These are phyloP conservation scores for Diaporthe velutina DNA, from an alignment of 2,329 filamentous ascomycete genomes.

Conservation along the genomic window DNA sequence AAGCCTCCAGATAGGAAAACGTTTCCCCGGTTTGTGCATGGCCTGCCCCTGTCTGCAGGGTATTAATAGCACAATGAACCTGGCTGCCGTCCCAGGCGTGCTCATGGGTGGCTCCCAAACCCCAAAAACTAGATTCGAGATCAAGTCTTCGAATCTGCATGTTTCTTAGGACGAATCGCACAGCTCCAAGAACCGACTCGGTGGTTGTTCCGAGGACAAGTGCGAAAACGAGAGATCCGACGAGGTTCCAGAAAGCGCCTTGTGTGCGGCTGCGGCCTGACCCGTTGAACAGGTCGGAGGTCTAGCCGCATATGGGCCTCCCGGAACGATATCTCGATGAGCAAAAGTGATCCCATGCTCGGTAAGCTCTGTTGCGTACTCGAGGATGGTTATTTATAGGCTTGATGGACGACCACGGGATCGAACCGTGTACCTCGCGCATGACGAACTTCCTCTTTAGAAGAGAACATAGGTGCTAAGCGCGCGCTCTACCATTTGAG, in stretches of 20 bases:
- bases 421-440: slow-evolving; percentile 36
- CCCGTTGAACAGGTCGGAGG: too few relatives aligned
- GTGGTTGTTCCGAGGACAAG: background rate
- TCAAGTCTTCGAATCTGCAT: slow-evolving; percentile 1
- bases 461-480: slow-evolving; percentile 21
- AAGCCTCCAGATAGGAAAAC: background rate
- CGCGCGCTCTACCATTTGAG: slow-evolving; percentile 36
- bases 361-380: background rate
- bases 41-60: slow-evolving; percentile 1
- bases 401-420: slow-evolving; percentile 28
- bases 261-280: too few relatives aligned
- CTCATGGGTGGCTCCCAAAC: background rate
- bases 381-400: background rate
- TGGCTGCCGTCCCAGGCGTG: too few relatives aligned
- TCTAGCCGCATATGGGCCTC: background rate
- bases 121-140: background rate
- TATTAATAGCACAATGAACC: slow-evolving; percentile 8
- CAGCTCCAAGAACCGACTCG: background rate
- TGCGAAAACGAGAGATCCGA: background rate
- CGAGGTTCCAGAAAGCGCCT: too few relatives aligned
- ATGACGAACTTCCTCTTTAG: too few relatives aligned
- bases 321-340: background rate
- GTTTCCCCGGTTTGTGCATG: slow-evolving; percentile 11
- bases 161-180: slow-evolving; percentile 8
- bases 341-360: background rate